A percentile compares a stretch with the other conserved stretches of the same genome.
These are phyloP conservation scores for Nepenthes mirabilis DNA, from an alignment of 148 eudicot genomes.

Conservation along the genomic window DNA sequence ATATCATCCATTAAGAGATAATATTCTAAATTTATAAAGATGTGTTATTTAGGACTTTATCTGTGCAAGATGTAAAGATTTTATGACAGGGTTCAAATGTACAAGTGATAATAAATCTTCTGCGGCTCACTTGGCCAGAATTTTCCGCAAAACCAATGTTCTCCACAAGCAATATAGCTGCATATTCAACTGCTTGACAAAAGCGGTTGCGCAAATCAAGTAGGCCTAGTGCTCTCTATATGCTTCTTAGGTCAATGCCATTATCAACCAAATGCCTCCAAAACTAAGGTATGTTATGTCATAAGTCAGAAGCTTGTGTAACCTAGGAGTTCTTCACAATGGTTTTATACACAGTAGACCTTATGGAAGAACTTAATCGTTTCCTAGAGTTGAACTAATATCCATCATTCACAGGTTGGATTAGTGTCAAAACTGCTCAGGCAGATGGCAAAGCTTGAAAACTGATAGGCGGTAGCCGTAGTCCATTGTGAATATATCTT, in stretches of 20 bases:
- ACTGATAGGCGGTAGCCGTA: constrained; percentile 39
- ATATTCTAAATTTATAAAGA: too few relatives aligned
- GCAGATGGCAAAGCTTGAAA: constrained; percentile 46
- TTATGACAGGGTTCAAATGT: too few relatives aligned
- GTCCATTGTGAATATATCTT: constrained; percentile 51
- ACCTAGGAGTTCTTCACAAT: neutral
- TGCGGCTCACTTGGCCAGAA: too few relatives aligned
- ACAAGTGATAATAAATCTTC: too few relatives aligned
- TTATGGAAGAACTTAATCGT: neutral
- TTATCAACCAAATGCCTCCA: neutral
- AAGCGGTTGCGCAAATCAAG: too few relatives aligned
- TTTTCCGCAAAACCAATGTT: too few relatives aligned
- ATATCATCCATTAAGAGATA: too few relatives aligned
- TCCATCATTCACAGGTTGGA: constrained; percentile 37
- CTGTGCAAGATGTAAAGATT: too few relatives aligned
- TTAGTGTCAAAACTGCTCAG: constrained; percentile 49
- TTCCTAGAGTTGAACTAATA: neutral
- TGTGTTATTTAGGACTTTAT: too few relatives aligned
- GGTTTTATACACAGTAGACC: neutral
- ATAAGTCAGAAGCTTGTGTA: neutral
- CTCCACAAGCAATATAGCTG: too few relatives aligned
- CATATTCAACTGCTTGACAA: too few relatives aligned
- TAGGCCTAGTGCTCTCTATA: too few relatives aligned
- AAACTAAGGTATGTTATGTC: neutral
- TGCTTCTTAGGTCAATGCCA: neutral